Conservation (phyloP, 257 asterid genomes). For the Capsicum baccatum region DNA sequence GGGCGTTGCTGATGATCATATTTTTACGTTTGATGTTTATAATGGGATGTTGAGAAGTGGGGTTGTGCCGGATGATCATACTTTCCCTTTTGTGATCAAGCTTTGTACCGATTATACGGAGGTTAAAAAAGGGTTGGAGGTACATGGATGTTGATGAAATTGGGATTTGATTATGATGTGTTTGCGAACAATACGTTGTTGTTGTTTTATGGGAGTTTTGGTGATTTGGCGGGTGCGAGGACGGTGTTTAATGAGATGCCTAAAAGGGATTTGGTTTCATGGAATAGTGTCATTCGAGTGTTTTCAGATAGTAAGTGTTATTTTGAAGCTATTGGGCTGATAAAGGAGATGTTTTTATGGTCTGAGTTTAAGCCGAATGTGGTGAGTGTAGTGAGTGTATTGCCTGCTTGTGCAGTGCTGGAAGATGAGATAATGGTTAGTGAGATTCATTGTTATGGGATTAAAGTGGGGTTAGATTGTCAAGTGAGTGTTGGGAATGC, state of each 20-base stretch:
- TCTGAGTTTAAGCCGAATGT: constrained; percentile 55
- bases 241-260: constrained; percentile 69
- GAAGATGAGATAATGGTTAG: constrained; percentile 49
- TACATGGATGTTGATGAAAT: constrained; percentile 63
- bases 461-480: constrained; percentile 62
- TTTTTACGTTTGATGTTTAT: constrained; percentile 46
- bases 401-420: constrained; percentile 59
- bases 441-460: constrained; percentile 54
- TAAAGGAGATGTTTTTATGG: constrained; percentile 47
- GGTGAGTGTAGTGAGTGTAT: constrained; percentile 59
- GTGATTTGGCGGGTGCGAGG: constrained; percentile 44
- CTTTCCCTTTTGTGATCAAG: constrained; percentile 72
- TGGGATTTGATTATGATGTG: constrained; percentile 54
- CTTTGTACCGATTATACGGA: constrained; percentile 59
- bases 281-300: constrained; percentile 66
- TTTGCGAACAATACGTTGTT: constrained; percentile 69
- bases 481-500: constrained; percentile 62
- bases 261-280: constrained; percentile 62
- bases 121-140: constrained; percentile 63
- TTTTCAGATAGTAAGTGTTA: constrained; percentile 45
- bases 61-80: constrained; percentile 65
- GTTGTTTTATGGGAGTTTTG: constrained; percentile 62
- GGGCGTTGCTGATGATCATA: constrained; percentile 21
- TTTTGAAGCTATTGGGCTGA: constrained; percentile 48
- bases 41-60: constrained; percentile 52